Evolutionary conservation across 2,329 filamentous ascomycete genomes (phyloP).

Genomic region (Trichoderma sp.): DNA sequence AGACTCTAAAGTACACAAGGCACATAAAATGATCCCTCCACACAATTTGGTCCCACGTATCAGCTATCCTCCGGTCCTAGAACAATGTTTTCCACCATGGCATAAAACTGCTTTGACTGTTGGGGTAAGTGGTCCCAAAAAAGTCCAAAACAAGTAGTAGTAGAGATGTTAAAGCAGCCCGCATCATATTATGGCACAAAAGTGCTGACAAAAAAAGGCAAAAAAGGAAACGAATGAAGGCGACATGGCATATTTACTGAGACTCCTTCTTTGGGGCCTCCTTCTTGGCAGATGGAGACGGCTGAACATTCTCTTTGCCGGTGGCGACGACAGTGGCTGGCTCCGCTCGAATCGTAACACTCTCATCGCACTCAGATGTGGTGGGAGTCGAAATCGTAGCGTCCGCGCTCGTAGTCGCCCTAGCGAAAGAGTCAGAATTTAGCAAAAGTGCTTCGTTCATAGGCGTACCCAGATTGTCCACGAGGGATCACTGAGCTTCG

Average conservation of each 20-base stretch:
- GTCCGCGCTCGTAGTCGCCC: conserved; percentile 43
- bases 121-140: conserved; percentile 30
- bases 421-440: conserved; percentile 40
- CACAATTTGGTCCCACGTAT: conserved; percentile 38
- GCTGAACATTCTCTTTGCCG: conserved; percentile 47
- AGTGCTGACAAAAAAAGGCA: conserved; percentile 24
- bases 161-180: conserved; percentile 26
- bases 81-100: conserved; percentile 40
- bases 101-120: conserved; percentile 33
- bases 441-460: conserved; percentile 30
- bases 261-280: conserved; percentile 39
- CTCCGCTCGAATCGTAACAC: conserved; percentile 56
- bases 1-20: conserved; percentile 48
- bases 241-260: conserved; percentile 27
- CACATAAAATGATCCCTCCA: conserved; percentile 38
- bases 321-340: conserved; percentile 44
- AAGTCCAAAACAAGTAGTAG: conserved; percentile 24
- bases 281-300: conserved; percentile 51
- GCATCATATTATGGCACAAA: conserved; percentile 25
- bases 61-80: conserved; percentile 39
- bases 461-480: conserved; percentile 43
- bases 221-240: conserved; percentile 7
- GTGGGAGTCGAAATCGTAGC: conserved; percentile 44
- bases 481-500: conserved; percentile 38
- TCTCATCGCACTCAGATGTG: conserved; percentile 55